These are phyloP conservation scores for Oenanthe sinensis DNA, from an alignment of 129 eudicot genomes.

Conservation along the genomic window DNA sequence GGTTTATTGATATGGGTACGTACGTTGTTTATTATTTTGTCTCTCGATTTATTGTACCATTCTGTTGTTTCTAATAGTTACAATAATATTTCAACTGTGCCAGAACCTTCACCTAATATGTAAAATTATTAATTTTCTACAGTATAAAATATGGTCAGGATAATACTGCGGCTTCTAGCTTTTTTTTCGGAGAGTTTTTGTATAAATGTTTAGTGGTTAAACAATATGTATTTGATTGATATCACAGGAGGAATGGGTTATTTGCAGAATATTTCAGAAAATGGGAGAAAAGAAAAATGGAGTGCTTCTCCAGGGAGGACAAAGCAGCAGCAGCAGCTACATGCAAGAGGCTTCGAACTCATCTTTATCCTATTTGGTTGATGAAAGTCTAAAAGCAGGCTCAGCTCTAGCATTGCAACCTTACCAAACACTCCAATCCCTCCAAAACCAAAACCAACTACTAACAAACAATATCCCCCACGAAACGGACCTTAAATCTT, in stretches of 20 bases:
- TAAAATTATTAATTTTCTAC: no score
- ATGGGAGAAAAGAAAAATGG: slow-evolving; percentile 31
- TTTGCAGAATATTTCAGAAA: slow-evolving; percentile 65
- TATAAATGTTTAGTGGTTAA: neutral
- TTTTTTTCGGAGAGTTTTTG: no score
- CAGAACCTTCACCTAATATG: neutral
- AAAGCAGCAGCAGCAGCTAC: slow-evolving; percentile 23
- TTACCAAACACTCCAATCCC: neutral
- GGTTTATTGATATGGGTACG: neutral
- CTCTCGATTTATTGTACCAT: neutral
- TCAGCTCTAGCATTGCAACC: neutral
- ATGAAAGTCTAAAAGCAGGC: neutral
- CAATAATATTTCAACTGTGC: no score
- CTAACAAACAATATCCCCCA: slow-evolving; percentile 19
- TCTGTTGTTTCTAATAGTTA: neutral
- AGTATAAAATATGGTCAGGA: no score
- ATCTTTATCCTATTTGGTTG: slow-evolving; percentile 17
- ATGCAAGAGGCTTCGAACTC: slow-evolving; percentile 21
- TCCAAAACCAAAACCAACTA: slow-evolving; percentile 12
- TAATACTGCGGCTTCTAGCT: no score
- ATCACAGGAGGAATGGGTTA: slow-evolving; percentile 71
- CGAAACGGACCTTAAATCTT: slow-evolving; percentile 31
- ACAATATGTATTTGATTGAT: neutral
- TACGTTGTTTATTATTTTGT: no score
- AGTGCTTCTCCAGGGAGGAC: slow-evolving; percentile 28